Base-by-base conservation (phyloP, 192 early-diverging fungal genomes). In the Coemansia sp. region DNA sequence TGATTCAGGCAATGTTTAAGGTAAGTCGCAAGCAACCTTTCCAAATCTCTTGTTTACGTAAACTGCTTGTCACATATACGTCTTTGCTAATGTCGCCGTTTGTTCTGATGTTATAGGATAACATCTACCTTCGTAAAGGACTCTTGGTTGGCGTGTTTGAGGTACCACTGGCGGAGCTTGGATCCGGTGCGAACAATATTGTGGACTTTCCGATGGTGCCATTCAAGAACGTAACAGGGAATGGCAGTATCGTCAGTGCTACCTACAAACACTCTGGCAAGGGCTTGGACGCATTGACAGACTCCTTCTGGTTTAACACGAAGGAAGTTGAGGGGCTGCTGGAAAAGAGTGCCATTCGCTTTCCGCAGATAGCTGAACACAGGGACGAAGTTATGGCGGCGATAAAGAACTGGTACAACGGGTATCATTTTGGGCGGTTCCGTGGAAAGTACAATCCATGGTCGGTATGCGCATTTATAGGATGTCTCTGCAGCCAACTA, bases 361-460 rank as follows among this genome's bases (percentile, higher is more conserved):
- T 68, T 52, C 59, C 56, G 18, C 33, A 31, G 5, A 31, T 58
- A 34, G 33, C 33, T 31, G 20, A 15, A 29, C 4, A 37, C 18
- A 37, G 8, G 34, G 12, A n/a, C 37, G 6, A 13, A 16, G 10
- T 37, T 42, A 10, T 37, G 18, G 7, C 40, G 12, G 40, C 58
- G 1, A 59, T 40, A 20, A 55, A 61, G 12, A 39, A 59, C 9
- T 73, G 71, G 71, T 73, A 67, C 61, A 73, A 67, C 42, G 71
- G 71, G 26, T 73, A 73, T 35, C 67, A 58, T 49, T 67, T 73
- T 8, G 65, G 65, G 4, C 63, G 71, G 21, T 73, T 73, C 61
- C 48, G 61, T 29, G 66, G 75, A 51, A 78, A 78, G 61, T 78
- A 78, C 67, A 79, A 79, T n/a, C 76, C 76, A 10, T 79, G 76